A percentile compares a stretch with the other conserved stretches of the same genome.
phyloP scores from a whole-genome alignment of 2,329 filamentous ascomycete genomes.

The Stenocarpella maydis region DNA sequence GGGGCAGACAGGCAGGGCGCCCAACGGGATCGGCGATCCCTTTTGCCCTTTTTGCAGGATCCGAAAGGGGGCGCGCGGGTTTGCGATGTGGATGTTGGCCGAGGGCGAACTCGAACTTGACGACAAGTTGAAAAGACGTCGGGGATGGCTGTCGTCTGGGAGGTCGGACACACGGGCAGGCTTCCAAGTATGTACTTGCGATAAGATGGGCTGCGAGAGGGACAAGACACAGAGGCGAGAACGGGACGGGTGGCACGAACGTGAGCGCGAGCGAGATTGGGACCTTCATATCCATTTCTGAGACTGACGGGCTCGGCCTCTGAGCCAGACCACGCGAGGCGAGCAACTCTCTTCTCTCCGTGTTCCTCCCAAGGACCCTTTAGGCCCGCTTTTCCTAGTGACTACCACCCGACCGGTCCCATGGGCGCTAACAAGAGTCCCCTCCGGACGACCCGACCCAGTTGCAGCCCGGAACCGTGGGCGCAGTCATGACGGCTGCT shows the following conservation, averaged over 20 bases:
- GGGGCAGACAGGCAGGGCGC: conserved; percentile 7
- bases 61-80: not conserved
- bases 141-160: conserved; percentile 19
- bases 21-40: conserved; percentile 19
- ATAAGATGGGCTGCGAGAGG: conserved; percentile 1
- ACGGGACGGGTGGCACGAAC: not conserved
- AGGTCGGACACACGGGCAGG: conserved; percentile 8
- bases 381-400: conserved; percentile 5
- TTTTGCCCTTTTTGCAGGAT: conserved; percentile 14
- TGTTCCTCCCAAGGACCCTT: not conserved
- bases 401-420: not conserved
- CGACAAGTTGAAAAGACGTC: conserved; percentile 1
- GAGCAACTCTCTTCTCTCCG: not conserved
- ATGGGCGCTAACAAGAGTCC: conserved; percentile 1
- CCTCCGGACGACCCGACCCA: conserved; percentile 6
- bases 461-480: not conserved
- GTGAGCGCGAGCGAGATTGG: conserved; percentile 8
- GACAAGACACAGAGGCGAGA: not conserved
- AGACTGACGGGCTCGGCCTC: conserved; percentile 21
- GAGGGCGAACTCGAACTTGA: not conserved
- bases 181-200: not conserved
- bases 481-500: not conserved
- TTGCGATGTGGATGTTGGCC: not conserved
- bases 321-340: conserved; percentile 3
- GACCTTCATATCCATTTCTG: conserved; percentile 23